phyloP scores from a whole-genome alignment of 164 flowering plant genomes.

The Dillenia turbinata region DNA sequence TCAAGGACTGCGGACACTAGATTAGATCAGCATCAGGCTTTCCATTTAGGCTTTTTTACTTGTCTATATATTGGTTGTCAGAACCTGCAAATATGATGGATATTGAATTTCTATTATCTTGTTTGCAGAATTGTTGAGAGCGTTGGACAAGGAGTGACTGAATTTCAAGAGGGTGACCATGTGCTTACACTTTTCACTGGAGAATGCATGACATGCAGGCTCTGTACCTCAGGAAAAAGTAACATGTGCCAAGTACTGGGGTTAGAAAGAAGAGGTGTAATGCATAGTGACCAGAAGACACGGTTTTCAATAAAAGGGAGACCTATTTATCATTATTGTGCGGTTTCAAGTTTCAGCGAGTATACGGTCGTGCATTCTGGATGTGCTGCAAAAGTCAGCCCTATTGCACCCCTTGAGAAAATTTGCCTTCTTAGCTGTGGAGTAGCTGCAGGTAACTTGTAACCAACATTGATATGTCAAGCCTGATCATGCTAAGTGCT shows the following conservation, averaged over 20 bases:
- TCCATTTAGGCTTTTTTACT: too few relatives aligned
- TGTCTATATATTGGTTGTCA: too few relatives aligned
- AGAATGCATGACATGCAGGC: constrained; percentile 80
- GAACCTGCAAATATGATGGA: too few relatives aligned
- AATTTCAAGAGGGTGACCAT: constrained; percentile 83
- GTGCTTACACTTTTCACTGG: constrained; percentile 92
- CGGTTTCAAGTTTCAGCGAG: constrained; percentile 96
- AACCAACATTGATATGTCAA: too few relatives aligned
- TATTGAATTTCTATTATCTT: too few relatives aligned
- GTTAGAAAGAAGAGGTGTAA: constrained; percentile 83
- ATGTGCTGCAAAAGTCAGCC: constrained; percentile 84
- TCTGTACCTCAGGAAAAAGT: constrained; percentile 75
- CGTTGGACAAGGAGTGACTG: constrained; percentile 85
- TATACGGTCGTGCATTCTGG: constrained; percentile 94
- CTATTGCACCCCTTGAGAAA: constrained; percentile 73
- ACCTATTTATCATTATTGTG: constrained; percentile 89
- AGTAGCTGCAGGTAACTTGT: constrained; percentile 74
- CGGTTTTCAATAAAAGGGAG: constrained; percentile 83
- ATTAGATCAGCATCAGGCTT: too few relatives aligned
- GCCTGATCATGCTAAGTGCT: too few relatives aligned
- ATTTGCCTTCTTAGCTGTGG: constrained; percentile 97
- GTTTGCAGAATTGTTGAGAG: constrained; percentile 84
- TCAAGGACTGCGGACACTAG: too few relatives aligned
- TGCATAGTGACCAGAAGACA: constrained; percentile 91
- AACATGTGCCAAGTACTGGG: constrained; percentile 88